These are phyloP conservation scores for Gypsophila paniculata DNA, from an alignment of 179 eudicot genomes.

Conservation along the genomic window DNA sequence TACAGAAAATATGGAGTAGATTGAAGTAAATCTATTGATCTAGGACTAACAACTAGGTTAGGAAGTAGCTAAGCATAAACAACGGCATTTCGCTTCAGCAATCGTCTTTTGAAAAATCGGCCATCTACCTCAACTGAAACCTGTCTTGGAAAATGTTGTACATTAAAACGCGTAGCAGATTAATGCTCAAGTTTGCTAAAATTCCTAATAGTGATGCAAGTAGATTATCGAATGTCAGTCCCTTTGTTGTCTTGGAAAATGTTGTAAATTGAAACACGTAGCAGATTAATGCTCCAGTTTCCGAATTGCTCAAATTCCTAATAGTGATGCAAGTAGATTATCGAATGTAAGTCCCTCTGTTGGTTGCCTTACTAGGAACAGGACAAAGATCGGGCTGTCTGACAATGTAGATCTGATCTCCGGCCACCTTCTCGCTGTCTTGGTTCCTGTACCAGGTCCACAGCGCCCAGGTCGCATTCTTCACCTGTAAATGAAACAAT, in stretches of 20 bases:
- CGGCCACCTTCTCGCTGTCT: constrained; percentile 59
- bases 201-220: background rate
- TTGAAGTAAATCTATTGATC: too few species aligned
- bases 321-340: background rate
- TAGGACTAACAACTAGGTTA: too few species aligned
- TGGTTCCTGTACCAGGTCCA: constrained; percentile 98
- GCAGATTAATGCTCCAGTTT: too few species aligned
- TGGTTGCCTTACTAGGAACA: constrained; percentile 28
- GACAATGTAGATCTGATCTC: constrained; percentile 79
- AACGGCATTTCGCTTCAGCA: too few species aligned
- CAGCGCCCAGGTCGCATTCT: constrained; percentile 79
- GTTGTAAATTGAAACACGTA: too few species aligned
- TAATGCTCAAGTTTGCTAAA: too few species aligned
- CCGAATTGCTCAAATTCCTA: background rate
- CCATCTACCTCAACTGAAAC: too few species aligned
- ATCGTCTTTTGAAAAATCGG: too few species aligned
- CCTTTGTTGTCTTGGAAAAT: constrained; percentile 10
- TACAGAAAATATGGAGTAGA: too few species aligned
- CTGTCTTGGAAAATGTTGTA: too few species aligned
- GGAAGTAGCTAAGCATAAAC: too few species aligned
- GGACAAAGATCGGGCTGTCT: constrained; percentile 75
- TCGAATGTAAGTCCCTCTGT: constrained; percentile 28
- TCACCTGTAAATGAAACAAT: constrained; percentile 50
- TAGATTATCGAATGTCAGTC: constrained; percentile 25
- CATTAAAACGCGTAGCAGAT: too few species aligned